Percentiles rank a stretch among this genome's conserved stretches.
These are phyloP conservation scores for Suillus brevipes DNA, from an alignment of 768 basidiomycete species.

Conservation along the genomic window DNA sequence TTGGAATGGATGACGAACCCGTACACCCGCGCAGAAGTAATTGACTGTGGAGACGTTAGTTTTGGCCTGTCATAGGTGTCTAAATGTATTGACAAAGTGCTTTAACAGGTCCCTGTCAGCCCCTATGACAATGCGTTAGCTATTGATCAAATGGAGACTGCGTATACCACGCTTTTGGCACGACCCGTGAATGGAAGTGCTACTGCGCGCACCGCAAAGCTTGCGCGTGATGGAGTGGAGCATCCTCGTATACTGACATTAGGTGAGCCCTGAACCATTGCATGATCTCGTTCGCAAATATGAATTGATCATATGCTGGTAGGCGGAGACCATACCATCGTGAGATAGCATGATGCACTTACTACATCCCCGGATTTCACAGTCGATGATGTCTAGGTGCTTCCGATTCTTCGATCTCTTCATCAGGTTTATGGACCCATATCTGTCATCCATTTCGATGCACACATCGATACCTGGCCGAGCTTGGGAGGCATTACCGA, in stretches of 20 bases:
- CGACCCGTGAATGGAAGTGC: constrained; percentile 39
- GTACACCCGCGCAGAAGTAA: constrained; percentile 52
- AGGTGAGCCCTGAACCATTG: constrained; percentile 4
- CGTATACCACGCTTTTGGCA: constrained; percentile 66
- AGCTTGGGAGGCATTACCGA: constrained; percentile 35
- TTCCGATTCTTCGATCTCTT: constrained; percentile 75
- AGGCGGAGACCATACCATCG: constrained; percentile 84
- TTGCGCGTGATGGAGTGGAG: constrained; percentile 51
- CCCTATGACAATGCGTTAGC: constrained; percentile 79
- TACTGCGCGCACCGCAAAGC: constrained; percentile 11
- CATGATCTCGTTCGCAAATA: background rate
- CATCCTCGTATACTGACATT: constrained; percentile 70
- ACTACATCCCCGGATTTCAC: background rate
- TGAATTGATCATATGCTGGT: constrained; percentile 26
- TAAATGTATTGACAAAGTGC: background rate
- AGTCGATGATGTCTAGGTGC: constrained; percentile 14
- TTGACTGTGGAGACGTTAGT: constrained; percentile 81
- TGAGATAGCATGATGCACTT: constrained; percentile 19
- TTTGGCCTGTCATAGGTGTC: background rate
- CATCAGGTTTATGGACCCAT: constrained; percentile 73
- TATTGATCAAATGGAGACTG: constrained; percentile 78
- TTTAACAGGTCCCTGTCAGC: constrained; percentile 59
- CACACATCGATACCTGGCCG: constrained; percentile 54
- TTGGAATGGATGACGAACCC: constrained; percentile 65
- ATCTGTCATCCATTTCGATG: constrained; percentile 77